Evolutionary conservation across 768 basidiomycete genomes (phyloP).

Genomic region (Xerocomellus dryophilus): DNA sequence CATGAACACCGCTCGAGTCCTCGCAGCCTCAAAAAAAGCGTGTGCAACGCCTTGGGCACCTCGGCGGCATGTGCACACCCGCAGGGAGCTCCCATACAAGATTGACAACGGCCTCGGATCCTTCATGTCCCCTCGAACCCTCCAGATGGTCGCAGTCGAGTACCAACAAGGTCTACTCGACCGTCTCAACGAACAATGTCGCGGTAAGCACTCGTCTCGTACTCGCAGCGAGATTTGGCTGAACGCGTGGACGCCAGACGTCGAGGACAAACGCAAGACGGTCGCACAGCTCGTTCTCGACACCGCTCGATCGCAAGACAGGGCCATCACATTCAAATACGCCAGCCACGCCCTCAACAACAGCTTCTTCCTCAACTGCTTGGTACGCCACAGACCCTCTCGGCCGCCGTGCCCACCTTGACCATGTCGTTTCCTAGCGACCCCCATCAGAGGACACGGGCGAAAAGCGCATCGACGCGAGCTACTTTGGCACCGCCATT

Average conservation of each 20-base stretch:
- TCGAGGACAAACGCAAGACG: slow-evolving; percentile 50
- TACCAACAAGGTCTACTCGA: slow-evolving; percentile 84
- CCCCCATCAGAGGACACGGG: slow-evolving; percentile 29
- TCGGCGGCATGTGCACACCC: slow-evolving; percentile 46
- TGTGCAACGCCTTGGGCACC: slow-evolving; percentile 17
- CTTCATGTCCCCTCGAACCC: slow-evolving; percentile 72
- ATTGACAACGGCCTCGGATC: slow-evolving; percentile 70
- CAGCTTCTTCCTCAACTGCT: slow-evolving; percentile 83
- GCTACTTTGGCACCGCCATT: slow-evolving; percentile 19
- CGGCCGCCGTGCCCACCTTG: no score
- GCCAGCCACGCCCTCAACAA: slow-evolving; percentile 93
- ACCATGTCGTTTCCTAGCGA: slow-evolving; percentile 19
- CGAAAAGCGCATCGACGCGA: slow-evolving; percentile 19
- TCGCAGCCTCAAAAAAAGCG: slow-evolving; percentile 10
- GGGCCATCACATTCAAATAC: slow-evolving; percentile 81
- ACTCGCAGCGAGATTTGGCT: background rate
- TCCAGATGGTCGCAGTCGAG: slow-evolving; percentile 71
- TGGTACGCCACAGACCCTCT: slow-evolving; percentile 52
- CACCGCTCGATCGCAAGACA: slow-evolving; percentile 54
- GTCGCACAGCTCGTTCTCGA: slow-evolving; percentile 73
- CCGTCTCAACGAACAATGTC: slow-evolving; percentile 70
- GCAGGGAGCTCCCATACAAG: slow-evolving; percentile 58
- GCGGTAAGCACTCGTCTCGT: slow-evolving; percentile 46
- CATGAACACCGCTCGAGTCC: slow-evolving; percentile 25
- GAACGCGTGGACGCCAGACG: slow-evolving; percentile 38